phyloP scores from a whole-genome alignment of 805 yeast genomes.

The Candida cerambycidarum region DNA sequence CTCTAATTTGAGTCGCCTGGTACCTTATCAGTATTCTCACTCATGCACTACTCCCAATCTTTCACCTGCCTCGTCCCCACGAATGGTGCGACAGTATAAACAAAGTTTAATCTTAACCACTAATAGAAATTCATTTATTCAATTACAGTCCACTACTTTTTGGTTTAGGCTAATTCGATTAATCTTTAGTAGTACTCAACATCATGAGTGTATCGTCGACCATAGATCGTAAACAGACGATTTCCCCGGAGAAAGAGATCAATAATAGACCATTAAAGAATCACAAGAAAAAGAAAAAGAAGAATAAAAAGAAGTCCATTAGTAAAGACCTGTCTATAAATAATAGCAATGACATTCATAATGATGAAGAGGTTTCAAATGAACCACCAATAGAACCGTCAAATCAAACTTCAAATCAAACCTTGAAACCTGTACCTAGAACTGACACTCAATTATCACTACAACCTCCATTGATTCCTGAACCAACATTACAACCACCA shows the following conservation, averaged over 20 bases:
- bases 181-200: background rate
- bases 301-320: background rate
- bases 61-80: constrained; percentile 1
- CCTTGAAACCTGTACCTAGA: background rate
- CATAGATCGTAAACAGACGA: background rate
- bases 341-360: too few relatives aligned
- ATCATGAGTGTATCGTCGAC: background rate
- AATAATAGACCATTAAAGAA: constrained; percentile 1
- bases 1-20: too few relatives aligned
- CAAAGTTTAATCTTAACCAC: background rate
- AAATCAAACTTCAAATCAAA: too few relatives aligned
- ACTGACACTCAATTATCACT: background rate
- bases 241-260: constrained; percentile 1
- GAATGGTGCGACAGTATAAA: background rate
- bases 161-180: background rate
- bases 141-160: background rate
- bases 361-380: too few relatives aligned
- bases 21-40: too few relatives aligned
- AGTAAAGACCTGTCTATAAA: too few relatives aligned
- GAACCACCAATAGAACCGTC: too few relatives aligned
- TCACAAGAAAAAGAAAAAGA: constrained; percentile 7
- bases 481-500: background rate
- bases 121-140: background rate
- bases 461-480: background rate
- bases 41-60: background rate